phyloP scores from a whole-genome alignment of 2,329 filamentous ascomycete genomes.

The Corinectria fuckeliana region DNA sequence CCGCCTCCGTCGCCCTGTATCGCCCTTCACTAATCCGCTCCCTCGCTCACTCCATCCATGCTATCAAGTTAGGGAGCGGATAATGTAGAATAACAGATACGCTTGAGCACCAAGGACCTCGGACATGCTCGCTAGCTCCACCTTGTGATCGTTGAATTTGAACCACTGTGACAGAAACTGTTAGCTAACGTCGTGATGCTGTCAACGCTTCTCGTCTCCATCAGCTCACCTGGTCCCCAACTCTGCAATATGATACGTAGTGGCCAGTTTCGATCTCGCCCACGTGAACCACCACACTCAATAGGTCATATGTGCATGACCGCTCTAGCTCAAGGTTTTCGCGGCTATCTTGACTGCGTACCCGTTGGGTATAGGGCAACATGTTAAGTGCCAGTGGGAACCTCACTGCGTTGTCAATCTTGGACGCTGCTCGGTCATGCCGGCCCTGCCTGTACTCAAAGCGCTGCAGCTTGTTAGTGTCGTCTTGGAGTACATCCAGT shows the following conservation, averaged over 20 bases:
- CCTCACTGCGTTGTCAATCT: slow-evolving; percentile 85
- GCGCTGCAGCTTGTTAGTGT: slow-evolving; percentile 47
- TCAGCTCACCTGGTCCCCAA: slow-evolving; percentile 68
- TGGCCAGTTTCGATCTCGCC: slow-evolving; percentile 93
- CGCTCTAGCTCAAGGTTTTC: slow-evolving; percentile 65
- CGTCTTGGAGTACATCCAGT: no score
- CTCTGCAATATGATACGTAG: slow-evolving; percentile 87
- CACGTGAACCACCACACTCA: slow-evolving; percentile 90
- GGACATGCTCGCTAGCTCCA: slow-evolving; percentile 81
- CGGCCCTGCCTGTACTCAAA: slow-evolving; percentile 76
- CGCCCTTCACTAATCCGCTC: background rate
- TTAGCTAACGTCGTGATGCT: slow-evolving; percentile 15
- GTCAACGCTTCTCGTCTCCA: background rate
- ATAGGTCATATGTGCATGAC: slow-evolving; percentile 82
- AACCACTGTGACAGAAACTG: slow-evolving; percentile 72
- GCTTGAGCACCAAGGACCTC: slow-evolving; percentile 87
- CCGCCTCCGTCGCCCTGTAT: background rate
- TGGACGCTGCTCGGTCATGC: slow-evolving; percentile 75
- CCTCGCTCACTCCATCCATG: background rate
- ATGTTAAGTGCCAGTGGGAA: slow-evolving; percentile 91
- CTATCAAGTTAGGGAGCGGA: slow-evolving; percentile 61
- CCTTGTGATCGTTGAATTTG: slow-evolving; percentile 93
- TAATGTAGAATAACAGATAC: slow-evolving; percentile 89
- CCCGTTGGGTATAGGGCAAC: slow-evolving; percentile 82
- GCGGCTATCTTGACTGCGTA: slow-evolving; percentile 56